phyloP scores from a whole-genome alignment of 352 stramenopile species.

The Globisporangium apiculatum region DNA sequence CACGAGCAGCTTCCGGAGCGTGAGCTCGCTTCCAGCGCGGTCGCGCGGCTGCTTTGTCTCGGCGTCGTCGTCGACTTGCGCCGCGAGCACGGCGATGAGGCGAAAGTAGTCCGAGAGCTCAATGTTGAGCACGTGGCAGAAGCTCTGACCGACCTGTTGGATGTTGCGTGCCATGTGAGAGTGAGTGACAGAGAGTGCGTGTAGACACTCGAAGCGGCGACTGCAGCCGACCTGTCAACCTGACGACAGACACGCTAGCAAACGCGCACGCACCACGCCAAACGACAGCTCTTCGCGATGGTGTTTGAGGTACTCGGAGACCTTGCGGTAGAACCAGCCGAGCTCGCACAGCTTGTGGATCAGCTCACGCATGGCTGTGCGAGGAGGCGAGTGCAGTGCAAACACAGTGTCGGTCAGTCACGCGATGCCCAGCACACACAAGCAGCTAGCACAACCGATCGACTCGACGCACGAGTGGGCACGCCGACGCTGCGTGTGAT shows the following conservation, averaged over 20 bases:
- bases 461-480: constrained; percentile 56
- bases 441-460: not conserved
- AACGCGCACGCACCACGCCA: constrained; percentile 43
- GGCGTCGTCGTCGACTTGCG: constrained; percentile 84
- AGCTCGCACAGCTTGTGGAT: constrained; percentile 83
- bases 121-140: constrained; percentile 86
- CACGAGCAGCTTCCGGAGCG: constrained; percentile 83
- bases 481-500: constrained; percentile 71
- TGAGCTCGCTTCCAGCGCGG: constrained; percentile 52
- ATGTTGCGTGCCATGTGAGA: not conserved
- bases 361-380: constrained; percentile 70
- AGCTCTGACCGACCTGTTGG: constrained; percentile 75
- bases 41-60: constrained; percentile 43
- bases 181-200: not conserved
- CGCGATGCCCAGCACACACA: not conserved
- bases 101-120: constrained; percentile 91
- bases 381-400: not conserved
- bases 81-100: constrained; percentile 88
- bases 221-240: no score
- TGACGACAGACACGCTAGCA: no score
- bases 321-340: constrained; percentile 87
- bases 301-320: constrained; percentile 72
- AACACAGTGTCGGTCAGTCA: not conserved
- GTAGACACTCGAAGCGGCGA: not conserved
- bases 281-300: constrained; percentile 69